These are phyloP conservation scores for Nakazawaea laoshanensis DNA, from an alignment of 805 yeast species.

Conservation along the genomic window DNA sequence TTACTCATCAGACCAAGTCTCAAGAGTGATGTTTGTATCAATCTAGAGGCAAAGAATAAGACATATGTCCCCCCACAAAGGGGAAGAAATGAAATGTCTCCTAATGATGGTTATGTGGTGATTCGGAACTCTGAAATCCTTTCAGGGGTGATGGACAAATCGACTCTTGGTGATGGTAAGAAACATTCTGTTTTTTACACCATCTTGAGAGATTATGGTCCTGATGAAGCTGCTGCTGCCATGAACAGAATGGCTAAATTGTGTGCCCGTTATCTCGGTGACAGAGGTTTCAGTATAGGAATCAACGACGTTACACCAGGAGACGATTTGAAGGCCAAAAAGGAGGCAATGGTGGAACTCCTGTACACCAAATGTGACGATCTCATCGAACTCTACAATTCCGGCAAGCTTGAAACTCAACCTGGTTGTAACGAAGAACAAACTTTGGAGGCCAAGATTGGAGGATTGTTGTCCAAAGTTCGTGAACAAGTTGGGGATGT, in stretches of 20 bases:
- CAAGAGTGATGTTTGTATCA: conserved; percentile 71
- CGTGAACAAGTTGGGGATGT: conserved; percentile 99
- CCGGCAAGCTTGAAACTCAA: conserved; percentile 91
- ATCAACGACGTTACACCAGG: conserved; percentile 97
- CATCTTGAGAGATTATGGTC: conserved; percentile 92
- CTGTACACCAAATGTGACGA: conserved; percentile 92
- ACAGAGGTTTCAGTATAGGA: conserved; percentile 95
- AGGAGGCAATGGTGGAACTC: conserved; percentile 81
- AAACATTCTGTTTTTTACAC: conserved; percentile 95
- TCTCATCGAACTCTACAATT: conserved; percentile 65
- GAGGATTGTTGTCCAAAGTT: conserved; percentile 91
- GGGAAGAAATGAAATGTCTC: conserved; percentile 87
- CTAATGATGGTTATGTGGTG: conserved; percentile 90
- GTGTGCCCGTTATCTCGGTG: conserved; percentile 91
- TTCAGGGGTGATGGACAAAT: conserved; percentile 95
- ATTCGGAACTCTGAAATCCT: conserved; percentile 84
- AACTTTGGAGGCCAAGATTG: conserved; percentile 94
- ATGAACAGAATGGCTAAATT: conserved; percentile 99
- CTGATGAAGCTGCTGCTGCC: conserved; percentile 88
- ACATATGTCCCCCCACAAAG: conserved; percentile 71
- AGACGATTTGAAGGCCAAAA: conserved; percentile 57
- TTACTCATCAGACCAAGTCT: conserved; percentile 78
- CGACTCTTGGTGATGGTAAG: conserved; percentile 95
- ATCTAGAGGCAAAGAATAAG: conserved; percentile 90
- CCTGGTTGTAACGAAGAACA: conserved; percentile 99